A percentile compares a stretch with the other conserved stretches of the same genome.
Evolutionary conservation across 331 rosid species (phyloP).

Genomic region (Telfairia occidentalis): DNA sequence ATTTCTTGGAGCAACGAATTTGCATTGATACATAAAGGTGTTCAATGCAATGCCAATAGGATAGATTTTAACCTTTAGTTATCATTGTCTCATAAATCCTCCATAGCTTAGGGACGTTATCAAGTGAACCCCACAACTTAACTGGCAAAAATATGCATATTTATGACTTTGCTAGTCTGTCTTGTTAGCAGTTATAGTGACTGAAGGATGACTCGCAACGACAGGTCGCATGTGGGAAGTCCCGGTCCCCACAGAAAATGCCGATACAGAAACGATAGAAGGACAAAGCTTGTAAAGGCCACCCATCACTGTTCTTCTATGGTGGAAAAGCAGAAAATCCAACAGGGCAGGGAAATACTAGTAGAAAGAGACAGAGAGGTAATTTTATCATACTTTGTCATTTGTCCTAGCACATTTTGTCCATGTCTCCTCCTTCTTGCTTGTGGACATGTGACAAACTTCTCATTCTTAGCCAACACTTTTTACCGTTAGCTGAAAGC

Average conservation of each 20-base stretch:
- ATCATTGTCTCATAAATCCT: constrained; percentile 16
- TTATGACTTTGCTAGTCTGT: constrained; percentile 11
- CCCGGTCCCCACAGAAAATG: constrained; percentile 10
- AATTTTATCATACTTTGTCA: constrained; percentile 12
- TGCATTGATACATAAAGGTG: not conserved
- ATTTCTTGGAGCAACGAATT: not conserved
- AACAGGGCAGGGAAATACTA: constrained; percentile 2
- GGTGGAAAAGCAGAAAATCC: constrained; percentile 4
- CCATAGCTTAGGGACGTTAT: constrained; percentile 1
- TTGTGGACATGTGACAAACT: constrained; percentile 16
- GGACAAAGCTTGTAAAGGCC: not conserved
- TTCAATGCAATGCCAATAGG: constrained; percentile 31
- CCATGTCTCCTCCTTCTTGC: constrained; percentile 11
- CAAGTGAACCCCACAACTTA: constrained; percentile 13
- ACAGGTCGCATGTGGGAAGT: constrained; percentile 14
- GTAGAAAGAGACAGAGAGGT: constrained; percentile 14
- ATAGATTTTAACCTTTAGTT: constrained; percentile 35
- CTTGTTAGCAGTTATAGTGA: not conserved
- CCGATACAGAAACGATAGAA: not conserved
- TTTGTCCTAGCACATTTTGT: constrained; percentile 11
- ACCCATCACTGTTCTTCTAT: constrained; percentile 3
- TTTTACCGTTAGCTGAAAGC: not conserved
- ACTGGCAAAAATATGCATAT: constrained; percentile 13
- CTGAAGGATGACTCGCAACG: not conserved
- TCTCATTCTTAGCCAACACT: constrained; percentile 10